phyloP scores from a whole-genome alignment of 2,329 filamentous ascomycete species.

The Leptodontidium sp. region DNA sequence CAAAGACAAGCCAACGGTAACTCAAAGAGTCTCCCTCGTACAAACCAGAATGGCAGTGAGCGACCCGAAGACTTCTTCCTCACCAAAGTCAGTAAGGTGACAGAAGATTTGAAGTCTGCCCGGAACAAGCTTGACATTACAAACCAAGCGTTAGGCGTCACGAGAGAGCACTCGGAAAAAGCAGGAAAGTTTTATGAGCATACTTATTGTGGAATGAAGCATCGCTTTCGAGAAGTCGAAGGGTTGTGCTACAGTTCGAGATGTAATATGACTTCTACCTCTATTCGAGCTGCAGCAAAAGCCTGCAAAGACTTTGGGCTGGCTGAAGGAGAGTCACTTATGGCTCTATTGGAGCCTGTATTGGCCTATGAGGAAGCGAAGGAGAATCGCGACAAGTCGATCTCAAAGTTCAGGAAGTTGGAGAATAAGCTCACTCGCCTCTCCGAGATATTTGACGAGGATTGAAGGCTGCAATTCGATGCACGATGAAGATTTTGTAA shows the following conservation, averaged over 20 bases:
- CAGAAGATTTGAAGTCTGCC: not conserved
- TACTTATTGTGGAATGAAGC: not conserved
- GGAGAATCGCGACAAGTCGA: not conserved
- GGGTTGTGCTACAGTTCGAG: not conserved
- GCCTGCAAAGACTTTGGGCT: not conserved
- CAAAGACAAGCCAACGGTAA: not conserved
- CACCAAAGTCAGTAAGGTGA: not conserved
- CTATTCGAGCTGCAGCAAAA: not conserved
- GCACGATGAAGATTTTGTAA: no score
- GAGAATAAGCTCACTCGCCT: not conserved
- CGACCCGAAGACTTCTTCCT: not conserved
- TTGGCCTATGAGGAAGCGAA: not conserved
- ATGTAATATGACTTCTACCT: not conserved
- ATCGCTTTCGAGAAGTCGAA: not conserved
- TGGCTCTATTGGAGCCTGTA: not conserved
- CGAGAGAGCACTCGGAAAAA: not conserved
- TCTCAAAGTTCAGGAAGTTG: not conserved
- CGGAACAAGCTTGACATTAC: not conserved
- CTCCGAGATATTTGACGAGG: conserved; percentile 2
- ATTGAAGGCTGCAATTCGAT: not conserved
- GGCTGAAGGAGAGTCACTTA: not conserved
- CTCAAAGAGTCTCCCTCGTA: no score
- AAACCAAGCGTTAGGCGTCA: not conserved
- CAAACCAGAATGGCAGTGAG: not conserved
- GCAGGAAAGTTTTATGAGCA: not conserved